Evolutionary conservation across 2,329 filamentous ascomycete genomes (phyloP), one percentile per base, ranked within the genome.

Genomic region (Cylindrodendrum hubeiense): DNA sequence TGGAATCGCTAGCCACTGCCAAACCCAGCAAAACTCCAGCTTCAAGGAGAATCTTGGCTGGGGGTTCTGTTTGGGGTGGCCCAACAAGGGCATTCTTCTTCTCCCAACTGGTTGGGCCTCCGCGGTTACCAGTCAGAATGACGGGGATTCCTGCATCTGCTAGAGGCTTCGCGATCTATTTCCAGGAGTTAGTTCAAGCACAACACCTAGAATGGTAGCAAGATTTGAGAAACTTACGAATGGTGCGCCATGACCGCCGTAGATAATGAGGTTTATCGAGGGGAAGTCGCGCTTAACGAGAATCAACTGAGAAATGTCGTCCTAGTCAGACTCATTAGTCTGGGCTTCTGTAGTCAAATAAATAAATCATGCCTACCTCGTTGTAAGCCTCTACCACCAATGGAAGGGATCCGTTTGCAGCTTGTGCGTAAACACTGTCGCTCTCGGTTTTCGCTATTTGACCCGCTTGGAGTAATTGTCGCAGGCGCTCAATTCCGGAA

Each of bases 201-300:
- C 4, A 34, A 13, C 9, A 13, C 9, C 10, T 10, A 12, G 9
- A 13, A 34, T 34, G n/a, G n/a, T n/a, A n/a, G n/a, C n/a, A n/a
- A n/a, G n/a, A 34, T 34, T 3, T 12, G 10, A 10, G 34, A 13
- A 9, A 51, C 26, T 54, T 39, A 60, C 58, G 17, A 60, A 21
- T n/a, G 49, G 49, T 19, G 50, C 28, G 21, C 30, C 58, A 7
- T 47, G 39, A 4, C 58, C 58, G 6, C 58, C 58, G 21, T 46
- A 47, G 7, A 60, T 53, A 1, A 60, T 49, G 9, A 60, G 21
- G n/a, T 60, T 53, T 3, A 39, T 22, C 2, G 28, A 12, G 4
- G 58, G 58, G 8, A 60, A 60, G 12, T 54, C 58, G 21, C 24
- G 26, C 9, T 60, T 60, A 1, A 60, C 30, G 6, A 54, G 39